Percentiles rank a stretch among this genome's conserved stretches.
Conservation (phyloP, 495 filamentous ascomycete genomes). For the Aspergillus bertholletiae region DNA sequence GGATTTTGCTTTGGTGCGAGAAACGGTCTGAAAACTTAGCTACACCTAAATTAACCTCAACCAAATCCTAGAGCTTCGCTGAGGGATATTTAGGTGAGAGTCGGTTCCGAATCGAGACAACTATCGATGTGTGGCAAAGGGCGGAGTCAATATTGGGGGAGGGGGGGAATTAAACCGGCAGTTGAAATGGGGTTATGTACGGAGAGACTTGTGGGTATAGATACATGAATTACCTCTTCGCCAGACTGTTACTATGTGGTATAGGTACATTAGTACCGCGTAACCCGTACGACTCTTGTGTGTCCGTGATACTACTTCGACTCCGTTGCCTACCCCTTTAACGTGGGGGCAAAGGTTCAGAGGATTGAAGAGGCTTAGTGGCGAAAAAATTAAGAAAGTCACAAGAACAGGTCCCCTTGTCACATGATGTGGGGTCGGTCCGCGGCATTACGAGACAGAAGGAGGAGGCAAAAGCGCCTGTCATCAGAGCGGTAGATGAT, state of each 20-base stretch:
- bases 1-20: too few relatives aligned
- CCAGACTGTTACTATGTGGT: not conserved
- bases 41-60: not conserved
- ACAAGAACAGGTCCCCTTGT: conserved; percentile 18
- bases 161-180: not conserved
- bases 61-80: too few relatives aligned
- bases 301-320: not conserved
- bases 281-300: not conserved
- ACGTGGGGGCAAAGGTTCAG: conserved; percentile 6
- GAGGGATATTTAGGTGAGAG: too few relatives aligned
- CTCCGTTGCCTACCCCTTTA: not conserved
- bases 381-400: conserved; percentile 13
- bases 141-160: not conserved
- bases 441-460: conserved; percentile 8
- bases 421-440: conserved; percentile 24
- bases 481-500: not conserved
- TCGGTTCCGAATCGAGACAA: not conserved
- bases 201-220: too few relatives aligned
- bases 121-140: not conserved
- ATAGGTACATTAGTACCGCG: not conserved
- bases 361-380: conserved; percentile 3
- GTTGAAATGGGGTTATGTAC: too few relatives aligned
- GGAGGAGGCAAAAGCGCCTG: not conserved
- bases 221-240: not conserved
- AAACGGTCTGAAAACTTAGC: not conserved